Evolutionary conservation across 257 asterid species (phyloP).

Genomic region (Jaltomata sinuosa): DNA sequence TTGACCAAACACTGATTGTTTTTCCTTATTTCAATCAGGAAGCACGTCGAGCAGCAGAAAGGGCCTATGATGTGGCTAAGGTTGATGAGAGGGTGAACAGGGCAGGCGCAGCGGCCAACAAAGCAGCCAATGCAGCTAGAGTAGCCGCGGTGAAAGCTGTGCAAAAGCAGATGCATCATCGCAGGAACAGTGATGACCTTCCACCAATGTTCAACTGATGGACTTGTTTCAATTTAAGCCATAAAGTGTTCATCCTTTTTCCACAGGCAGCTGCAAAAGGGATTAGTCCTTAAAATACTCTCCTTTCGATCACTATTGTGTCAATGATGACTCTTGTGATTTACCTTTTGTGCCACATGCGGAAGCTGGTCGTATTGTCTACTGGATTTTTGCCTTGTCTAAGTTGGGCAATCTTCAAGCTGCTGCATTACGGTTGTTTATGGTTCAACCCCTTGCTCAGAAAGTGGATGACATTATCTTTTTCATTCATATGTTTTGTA

Average conservation of each 20-base stretch:
- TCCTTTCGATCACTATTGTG: neutral
- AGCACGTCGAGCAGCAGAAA: constrained; percentile 34
- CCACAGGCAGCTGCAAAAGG: neutral
- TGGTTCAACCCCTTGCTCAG: neutral
- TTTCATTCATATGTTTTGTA: neutral
- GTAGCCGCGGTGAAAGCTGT: constrained; percentile 38
- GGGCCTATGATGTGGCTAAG: constrained; percentile 26
- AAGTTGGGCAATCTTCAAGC: neutral
- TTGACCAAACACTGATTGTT: neutral
- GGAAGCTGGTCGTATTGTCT: neutral
- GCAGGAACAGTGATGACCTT: constrained; percentile 21
- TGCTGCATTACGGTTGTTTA: neutral
- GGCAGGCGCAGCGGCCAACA: constrained; percentile 28
- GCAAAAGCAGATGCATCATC: constrained; percentile 29
- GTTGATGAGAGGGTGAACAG: constrained; percentile 37
- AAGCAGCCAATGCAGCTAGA: constrained; percentile 37
- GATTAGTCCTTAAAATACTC: neutral
- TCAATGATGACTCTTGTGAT: neutral
- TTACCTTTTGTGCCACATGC: neutral
- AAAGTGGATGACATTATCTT: neutral
- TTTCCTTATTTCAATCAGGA: constrained; percentile 18
- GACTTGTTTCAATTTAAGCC: neutral
- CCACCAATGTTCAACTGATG: constrained; percentile 5
- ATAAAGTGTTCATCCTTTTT: neutral
- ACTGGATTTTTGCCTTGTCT: neutral